A percentile compares a stretch with the other conserved stretches of the same genome.
Conservation (phyloP, 257 asterid genomes). For the Rehmannia glutinosa region DNA sequence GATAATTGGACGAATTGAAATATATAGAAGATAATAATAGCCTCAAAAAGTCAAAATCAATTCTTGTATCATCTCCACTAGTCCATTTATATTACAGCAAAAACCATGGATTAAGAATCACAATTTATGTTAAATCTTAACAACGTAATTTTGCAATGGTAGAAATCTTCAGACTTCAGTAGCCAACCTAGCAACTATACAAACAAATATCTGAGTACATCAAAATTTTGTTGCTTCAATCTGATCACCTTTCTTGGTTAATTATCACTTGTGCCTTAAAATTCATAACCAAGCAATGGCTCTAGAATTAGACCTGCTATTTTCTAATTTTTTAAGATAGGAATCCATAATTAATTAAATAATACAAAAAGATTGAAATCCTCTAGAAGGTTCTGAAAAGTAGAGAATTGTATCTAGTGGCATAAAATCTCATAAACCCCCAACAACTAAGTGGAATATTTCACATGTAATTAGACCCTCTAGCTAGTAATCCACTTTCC, state of each 20-base stretch:
- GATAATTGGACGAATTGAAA: no score
- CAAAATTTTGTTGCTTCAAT: not conserved
- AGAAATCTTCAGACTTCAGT: no score
- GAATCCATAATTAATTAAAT: not conserved
- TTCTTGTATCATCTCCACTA: no score
- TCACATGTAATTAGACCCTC: slow-evolving; percentile 12
- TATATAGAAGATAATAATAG: no score
- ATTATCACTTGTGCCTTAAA: not conserved
- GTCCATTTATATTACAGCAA: no score
- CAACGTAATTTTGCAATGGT: no score
- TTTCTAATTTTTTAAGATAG: not conserved
- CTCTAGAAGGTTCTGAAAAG: not conserved
- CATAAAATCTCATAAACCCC: slow-evolving; percentile 5
- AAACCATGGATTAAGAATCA: no score
- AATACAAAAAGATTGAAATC: not conserved
- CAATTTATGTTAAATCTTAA: no score
- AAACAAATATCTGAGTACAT: no score
- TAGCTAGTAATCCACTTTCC: slow-evolving; percentile 7
- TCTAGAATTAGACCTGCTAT: not conserved
- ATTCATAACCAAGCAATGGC: not conserved
- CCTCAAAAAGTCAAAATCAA: no score
- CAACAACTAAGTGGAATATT: slow-evolving; percentile 11
- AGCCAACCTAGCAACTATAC: no score
- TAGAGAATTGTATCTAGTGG: not conserved
- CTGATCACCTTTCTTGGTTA: not conserved